phyloP scores from a whole-genome alignment of 1,284 basidiomycete species.

The Inonotus obliquus region DNA sequence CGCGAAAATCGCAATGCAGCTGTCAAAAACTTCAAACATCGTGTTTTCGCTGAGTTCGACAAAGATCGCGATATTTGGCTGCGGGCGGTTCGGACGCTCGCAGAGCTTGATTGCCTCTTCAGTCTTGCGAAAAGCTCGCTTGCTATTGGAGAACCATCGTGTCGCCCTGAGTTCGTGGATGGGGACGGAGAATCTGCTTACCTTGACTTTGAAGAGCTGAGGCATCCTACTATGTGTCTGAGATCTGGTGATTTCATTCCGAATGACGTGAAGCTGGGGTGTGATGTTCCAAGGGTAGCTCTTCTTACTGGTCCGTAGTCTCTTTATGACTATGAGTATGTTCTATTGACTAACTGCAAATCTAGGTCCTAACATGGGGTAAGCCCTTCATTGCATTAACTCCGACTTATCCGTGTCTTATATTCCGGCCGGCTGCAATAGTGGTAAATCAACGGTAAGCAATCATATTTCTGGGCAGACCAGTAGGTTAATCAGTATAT shows the following conservation, averaged over 20 bases:
- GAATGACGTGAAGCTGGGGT: slow-evolving; percentile 88
- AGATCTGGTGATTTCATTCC: slow-evolving; percentile 82
- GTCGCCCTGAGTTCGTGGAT: slow-evolving; percentile 82
- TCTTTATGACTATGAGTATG: slow-evolving; percentile 1
- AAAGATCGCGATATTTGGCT: slow-evolving; percentile 78
- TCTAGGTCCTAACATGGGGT: slow-evolving; percentile 88
- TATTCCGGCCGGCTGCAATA: slow-evolving; percentile 26
- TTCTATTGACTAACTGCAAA: slow-evolving; percentile 8
- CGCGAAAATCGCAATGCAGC: slow-evolving; percentile 79
- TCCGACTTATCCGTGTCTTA: background rate
- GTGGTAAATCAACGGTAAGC: slow-evolving; percentile 81
- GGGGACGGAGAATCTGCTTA: slow-evolving; percentile 69
- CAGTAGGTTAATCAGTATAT: background rate
- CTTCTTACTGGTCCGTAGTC: slow-evolving; percentile 74
- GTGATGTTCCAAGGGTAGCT: slow-evolving; percentile 72
- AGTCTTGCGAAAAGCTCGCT: slow-evolving; percentile 87
- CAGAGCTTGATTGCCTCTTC: slow-evolving; percentile 92
- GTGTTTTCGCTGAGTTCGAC: slow-evolving; percentile 85
- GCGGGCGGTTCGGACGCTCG: slow-evolving; percentile 70
- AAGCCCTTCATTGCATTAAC: slow-evolving; percentile 28
- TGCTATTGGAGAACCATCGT: slow-evolving; percentile 89
- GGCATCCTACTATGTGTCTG: slow-evolving; percentile 81
- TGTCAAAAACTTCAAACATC: slow-evolving; percentile 77
- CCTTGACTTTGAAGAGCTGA: slow-evolving; percentile 73
- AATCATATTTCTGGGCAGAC: background rate